A percentile compares a stretch with the other conserved stretches of the same genome.
Conservation (phyloP, 495 filamentous ascomycete species). For the Hypoxylon perforatum region DNA sequence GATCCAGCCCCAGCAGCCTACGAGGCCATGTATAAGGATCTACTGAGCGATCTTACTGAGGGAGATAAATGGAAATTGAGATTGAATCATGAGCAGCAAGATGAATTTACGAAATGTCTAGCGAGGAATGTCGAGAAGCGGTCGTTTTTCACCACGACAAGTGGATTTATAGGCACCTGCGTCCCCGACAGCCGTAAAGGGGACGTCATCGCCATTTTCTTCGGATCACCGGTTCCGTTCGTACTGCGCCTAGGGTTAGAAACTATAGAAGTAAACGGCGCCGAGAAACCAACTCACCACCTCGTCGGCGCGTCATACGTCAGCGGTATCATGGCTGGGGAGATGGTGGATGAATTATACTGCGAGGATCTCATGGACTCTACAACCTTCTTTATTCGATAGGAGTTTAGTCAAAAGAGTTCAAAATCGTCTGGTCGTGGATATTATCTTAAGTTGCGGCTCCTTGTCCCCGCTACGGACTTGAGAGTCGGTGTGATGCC, state of each 20-base stretch:
- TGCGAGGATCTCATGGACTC: slow-evolving; percentile 33
- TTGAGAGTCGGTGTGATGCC: no score
- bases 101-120: slow-evolving; percentile 7
- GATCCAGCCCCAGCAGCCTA: slow-evolving; percentile 10
- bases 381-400: slow-evolving; percentile 21
- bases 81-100: neutral
- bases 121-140: neutral
- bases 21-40: slow-evolving; percentile 5
- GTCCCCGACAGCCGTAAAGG: slow-evolving; percentile 20
- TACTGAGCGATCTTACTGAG: neutral
- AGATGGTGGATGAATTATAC: slow-evolving; percentile 27
- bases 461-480: no score
- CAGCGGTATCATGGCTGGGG: slow-evolving; percentile 23
- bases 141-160: slow-evolving; percentile 24
- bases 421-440: no score
- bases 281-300: slow-evolving; percentile 2
- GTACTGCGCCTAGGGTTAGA: slow-evolving; percentile 10
- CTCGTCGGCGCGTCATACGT: slow-evolving; percentile 22
- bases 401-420: neutral
- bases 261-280: neutral
- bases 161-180: slow-evolving; percentile 23
- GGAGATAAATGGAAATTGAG: neutral
- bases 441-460: no score
- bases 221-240: slow-evolving; percentile 19
- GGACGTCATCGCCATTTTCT: slow-evolving; percentile 18